phyloP scores from a whole-genome alignment of 2,329 filamentous ascomycete species.

The Paraphaeosphaeria minitans region DNA sequence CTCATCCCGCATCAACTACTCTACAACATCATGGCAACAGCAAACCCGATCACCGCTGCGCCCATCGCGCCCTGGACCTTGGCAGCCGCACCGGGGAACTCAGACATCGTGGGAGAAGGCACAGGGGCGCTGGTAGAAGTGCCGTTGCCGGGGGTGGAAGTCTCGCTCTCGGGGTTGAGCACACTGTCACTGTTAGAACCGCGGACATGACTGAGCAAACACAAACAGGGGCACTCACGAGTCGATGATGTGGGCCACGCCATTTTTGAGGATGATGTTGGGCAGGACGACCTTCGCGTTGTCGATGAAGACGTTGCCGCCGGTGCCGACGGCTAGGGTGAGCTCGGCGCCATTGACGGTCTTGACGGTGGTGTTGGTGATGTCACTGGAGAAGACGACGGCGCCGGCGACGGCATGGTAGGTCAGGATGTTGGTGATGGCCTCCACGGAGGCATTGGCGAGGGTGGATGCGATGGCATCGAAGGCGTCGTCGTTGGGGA shows the following conservation, averaged over 20 bases:
- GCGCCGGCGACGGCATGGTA: constrained; percentile 5
- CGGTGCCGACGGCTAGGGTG: not conserved
- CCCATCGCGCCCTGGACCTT: constrained; percentile 1
- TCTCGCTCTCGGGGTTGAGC: constrained; percentile 5
- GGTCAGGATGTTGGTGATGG: not conserved
- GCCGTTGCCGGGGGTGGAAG: not conserved
- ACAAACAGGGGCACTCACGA: not conserved
- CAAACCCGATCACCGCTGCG: not conserved
- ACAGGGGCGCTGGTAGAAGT: not conserved
- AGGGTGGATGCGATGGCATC: not conserved
- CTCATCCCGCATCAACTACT: not conserved
- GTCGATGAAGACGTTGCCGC: constrained; percentile 2
- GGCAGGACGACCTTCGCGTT: constrained; percentile 3
- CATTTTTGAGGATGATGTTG: constrained; percentile 2
- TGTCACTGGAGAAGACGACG: constrained; percentile 1
- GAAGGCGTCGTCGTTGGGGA: constrained; percentile 7
- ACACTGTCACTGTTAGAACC: not conserved
- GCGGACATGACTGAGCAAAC: not conserved
- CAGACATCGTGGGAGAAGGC: not conserved
- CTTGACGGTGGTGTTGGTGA: constrained; percentile 6
- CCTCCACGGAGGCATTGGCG: constrained; percentile 3
- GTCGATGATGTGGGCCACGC: constrained; percentile 6
- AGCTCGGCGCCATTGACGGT: constrained; percentile 1
- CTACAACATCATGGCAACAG: not conserved
- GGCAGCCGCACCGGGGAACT: not conserved